A percentile compares a stretch with the other conserved stretches of the same genome.
Conservation (phyloP, 2,329 filamentous ascomycete genomes). For the Diaporthe eres region DNA sequence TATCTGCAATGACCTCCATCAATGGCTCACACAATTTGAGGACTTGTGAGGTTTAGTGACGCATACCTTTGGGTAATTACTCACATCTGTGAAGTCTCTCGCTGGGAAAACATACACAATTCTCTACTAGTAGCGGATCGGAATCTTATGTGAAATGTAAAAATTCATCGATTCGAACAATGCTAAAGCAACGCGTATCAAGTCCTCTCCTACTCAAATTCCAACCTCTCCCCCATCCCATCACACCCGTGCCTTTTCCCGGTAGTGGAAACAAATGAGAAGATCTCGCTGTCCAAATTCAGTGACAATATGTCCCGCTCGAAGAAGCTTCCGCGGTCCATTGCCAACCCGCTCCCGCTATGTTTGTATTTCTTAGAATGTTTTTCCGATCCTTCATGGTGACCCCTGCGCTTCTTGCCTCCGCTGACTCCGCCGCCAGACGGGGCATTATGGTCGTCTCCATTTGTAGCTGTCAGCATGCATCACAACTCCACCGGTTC, state of each 20-base stretch:
- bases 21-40: no score
- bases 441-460: accelerated
- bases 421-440: no score
- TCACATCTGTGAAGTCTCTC: background rate
- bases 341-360: background rate
- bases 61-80: background rate
- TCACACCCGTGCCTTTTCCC: background rate
- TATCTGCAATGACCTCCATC: no score
- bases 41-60: background rate
- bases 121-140: background rate
- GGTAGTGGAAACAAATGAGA: no score
- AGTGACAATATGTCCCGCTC: background rate
- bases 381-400: background rate
- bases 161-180: background rate
- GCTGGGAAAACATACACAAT: no score
- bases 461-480: background rate
- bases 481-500: background rate
- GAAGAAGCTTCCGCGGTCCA: background rate
- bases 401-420: background rate
- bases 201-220: background rate
- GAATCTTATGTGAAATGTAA: no score
- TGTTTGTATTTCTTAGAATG: background rate
- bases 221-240: background rate
- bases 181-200: background rate
- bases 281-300: background rate